A percentile compares a stretch with the other conserved stretches of the same genome.
These are phyloP conservation scores for Fusarium irregulare DNA, from an alignment of 2,329 filamentous ascomycete species.

Conservation along the genomic window DNA sequence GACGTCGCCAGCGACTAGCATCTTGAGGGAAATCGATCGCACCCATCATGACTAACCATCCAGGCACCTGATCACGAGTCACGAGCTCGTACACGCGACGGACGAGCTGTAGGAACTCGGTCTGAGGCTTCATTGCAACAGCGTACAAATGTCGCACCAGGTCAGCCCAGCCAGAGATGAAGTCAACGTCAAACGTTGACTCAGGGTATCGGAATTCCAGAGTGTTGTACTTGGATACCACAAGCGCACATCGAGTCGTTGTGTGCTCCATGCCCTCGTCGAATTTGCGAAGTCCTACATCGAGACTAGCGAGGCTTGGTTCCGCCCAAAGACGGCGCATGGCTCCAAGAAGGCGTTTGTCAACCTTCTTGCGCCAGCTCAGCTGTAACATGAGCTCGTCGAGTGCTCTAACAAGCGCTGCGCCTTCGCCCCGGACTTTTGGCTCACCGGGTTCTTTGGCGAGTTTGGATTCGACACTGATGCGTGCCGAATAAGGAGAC, in stretches of 20 bases:
- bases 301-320: slow-evolving; percentile 14
- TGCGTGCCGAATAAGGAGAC: slow-evolving; percentile 31
- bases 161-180: slow-evolving; percentile 42
- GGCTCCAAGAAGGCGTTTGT: slow-evolving; percentile 9
- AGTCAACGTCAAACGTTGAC: slow-evolving; percentile 42
- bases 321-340: slow-evolving; percentile 39
- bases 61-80: slow-evolving; percentile 29
- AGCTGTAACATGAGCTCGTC: slow-evolving; percentile 1
- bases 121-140: slow-evolving; percentile 29
- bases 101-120: slow-evolving; percentile 32
- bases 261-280: slow-evolving; percentile 39
- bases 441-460: slow-evolving; percentile 14
- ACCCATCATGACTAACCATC: slow-evolving; percentile 37
- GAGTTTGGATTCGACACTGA: slow-evolving; percentile 37
- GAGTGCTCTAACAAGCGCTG: slow-evolving; percentile 7
- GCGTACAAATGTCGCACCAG: slow-evolving; percentile 42
- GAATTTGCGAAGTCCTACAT: slow-evolving; percentile 37
- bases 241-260: slow-evolving; percentile 42
- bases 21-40: slow-evolving; percentile 31
- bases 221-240: slow-evolving; percentile 41
- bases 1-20: slow-evolving; percentile 22
- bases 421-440: slow-evolving; percentile 20
- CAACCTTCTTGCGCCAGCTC: slow-evolving; percentile 20
- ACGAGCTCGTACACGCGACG: slow-evolving; percentile 41
- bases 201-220: slow-evolving; percentile 48